phyloP scores from a whole-genome alignment of 2,329 filamentous ascomycete species.

The Aspergillus persii region DNA sequence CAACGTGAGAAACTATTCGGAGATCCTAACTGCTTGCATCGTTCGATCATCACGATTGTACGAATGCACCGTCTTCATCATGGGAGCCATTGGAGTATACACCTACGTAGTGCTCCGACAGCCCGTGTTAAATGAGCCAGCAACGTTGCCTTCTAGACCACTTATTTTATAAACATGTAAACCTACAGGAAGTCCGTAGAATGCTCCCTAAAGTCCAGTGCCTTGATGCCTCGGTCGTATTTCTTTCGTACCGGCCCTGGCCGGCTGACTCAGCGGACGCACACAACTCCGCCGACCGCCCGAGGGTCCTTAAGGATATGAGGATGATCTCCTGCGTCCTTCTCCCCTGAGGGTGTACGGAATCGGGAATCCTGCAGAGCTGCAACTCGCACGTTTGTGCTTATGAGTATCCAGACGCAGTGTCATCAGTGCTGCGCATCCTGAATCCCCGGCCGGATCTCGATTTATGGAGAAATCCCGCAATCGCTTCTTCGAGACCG shows the following conservation, averaged over 20 bases:
- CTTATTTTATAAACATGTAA: too few species aligned
- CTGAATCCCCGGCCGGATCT: background rate
- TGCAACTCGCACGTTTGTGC: background rate
- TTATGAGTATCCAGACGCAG: background rate
- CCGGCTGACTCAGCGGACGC: background rate
- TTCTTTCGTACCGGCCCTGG: background rate
- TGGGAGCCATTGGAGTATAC: too few species aligned
- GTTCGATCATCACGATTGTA: too few species aligned
- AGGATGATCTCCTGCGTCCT: background rate
- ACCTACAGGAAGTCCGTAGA: too few species aligned
- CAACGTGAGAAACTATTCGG: too few species aligned
- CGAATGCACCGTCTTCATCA: too few species aligned
- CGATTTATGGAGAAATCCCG: conserved; percentile 23
- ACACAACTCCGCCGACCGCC: background rate
- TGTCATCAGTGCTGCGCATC: background rate
- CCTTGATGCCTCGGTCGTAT: background rate
- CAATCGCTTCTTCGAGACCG: conserved; percentile 14
- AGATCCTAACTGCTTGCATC: too few species aligned
- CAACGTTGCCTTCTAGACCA: too few species aligned
- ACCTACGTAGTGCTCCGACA: too few species aligned
- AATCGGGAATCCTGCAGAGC: background rate
- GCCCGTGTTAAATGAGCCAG: too few species aligned
- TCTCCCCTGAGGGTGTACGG: background rate
- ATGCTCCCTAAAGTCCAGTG: background rate
- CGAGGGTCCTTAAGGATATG: background rate